Percentiles rank a stretch among this genome's conserved stretches.
phyloP scores from a whole-genome alignment of 2,329 filamentous ascomycete species.

The Epichloe sibirici region DNA sequence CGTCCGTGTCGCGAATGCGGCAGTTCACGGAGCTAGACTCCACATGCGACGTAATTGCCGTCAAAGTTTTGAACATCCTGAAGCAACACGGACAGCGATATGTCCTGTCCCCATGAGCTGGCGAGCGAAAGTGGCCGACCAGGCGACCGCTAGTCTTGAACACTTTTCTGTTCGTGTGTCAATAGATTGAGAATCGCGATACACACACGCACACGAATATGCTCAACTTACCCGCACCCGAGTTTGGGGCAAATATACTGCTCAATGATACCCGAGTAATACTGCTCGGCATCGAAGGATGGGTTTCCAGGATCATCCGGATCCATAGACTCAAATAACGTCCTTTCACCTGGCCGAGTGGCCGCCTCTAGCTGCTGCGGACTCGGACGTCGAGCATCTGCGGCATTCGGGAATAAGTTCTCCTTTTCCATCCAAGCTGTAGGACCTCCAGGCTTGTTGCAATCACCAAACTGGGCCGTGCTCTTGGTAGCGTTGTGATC shows the following conservation, averaged over 20 bases:
- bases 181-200: no score
- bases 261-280: constrained; percentile 28
- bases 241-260: constrained; percentile 42
- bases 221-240: constrained; percentile 35
- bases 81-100: constrained; percentile 34
- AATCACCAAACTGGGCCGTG: neutral
- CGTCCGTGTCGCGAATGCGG: constrained; percentile 27
- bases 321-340: constrained; percentile 10
- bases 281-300: constrained; percentile 35
- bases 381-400: constrained; percentile 11
- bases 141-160: constrained; percentile 23
- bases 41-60: constrained; percentile 34
- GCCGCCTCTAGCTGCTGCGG: constrained; percentile 10
- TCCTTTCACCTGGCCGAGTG: constrained; percentile 7
- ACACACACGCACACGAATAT: neutral
- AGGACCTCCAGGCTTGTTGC: neutral
- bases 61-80: constrained; percentile 26
- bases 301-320: constrained; percentile 32
- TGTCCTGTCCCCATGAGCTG: constrained; percentile 23
- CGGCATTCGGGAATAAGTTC: constrained; percentile 4
- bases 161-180: constrained; percentile 22
- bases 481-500: neutral
- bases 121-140: constrained; percentile 31
- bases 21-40: constrained; percentile 32
- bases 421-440: neutral